phyloP scores from a whole-genome alignment of 2,329 filamentous ascomycete species.

The Phialophora tarda region DNA sequence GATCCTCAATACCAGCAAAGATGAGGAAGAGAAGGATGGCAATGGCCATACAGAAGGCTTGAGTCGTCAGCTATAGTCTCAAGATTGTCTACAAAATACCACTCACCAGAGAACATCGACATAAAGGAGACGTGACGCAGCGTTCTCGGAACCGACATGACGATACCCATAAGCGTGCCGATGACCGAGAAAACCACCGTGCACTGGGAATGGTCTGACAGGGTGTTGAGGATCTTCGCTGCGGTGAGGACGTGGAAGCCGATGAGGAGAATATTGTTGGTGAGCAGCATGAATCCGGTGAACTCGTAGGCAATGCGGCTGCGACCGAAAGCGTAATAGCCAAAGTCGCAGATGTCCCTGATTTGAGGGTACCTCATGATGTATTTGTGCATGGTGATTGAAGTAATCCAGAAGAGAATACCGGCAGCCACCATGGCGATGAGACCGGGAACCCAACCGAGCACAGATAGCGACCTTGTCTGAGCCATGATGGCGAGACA shows the following conservation, averaged over 20 bases:
- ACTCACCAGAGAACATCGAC: conserved; percentile 53
- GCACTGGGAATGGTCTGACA: conserved; percentile 56
- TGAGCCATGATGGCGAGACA: conserved; percentile 60
- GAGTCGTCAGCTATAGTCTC: not conserved
- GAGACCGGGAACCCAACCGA: conserved; percentile 56
- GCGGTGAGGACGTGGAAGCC: conserved; percentile 59
- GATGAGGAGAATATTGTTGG: conserved; percentile 59
- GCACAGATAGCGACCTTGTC: conserved; percentile 57
- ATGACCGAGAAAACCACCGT: conserved; percentile 58
- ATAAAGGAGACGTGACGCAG: conserved; percentile 58
- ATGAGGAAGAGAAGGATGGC: conserved; percentile 58
- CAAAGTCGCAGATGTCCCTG: conserved; percentile 56
- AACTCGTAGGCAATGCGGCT: conserved; percentile 53
- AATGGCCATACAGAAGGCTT: conserved; percentile 54
- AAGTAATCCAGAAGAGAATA: conserved; percentile 57
- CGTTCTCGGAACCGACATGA: conserved; percentile 55
- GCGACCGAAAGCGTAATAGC: conserved; percentile 55
- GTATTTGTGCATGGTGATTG: conserved; percentile 58
- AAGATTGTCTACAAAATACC: conserved; percentile 53
- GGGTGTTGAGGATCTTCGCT: conserved; percentile 57
- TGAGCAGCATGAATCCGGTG: conserved; percentile 55
- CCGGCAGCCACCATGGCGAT: conserved; percentile 56
- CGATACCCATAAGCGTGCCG: conserved; percentile 52
- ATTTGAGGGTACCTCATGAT: conserved; percentile 61
- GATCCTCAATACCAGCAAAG: conserved; percentile 55